A percentile compares a stretch with the other conserved stretches of the same genome.
Evolutionary conservation across 768 basidiomycete species (phyloP).

Genomic region (Suillus spraguei): DNA sequence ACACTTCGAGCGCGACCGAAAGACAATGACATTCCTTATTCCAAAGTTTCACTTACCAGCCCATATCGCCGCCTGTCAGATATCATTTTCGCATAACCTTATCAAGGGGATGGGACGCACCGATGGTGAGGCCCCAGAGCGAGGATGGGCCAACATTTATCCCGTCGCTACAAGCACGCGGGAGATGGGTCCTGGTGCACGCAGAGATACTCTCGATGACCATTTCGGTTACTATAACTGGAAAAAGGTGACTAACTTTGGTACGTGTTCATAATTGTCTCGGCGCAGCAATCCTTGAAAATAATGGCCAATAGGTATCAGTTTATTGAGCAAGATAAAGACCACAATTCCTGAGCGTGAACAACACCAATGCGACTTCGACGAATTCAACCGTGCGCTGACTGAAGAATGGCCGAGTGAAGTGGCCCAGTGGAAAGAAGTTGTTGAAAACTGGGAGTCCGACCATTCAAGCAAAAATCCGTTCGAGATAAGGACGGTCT

Average conservation of each 20-base stretch:
- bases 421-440: no score
- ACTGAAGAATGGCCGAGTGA: no score
- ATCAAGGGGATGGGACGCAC: background rate
- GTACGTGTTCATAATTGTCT: background rate
- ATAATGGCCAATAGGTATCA: no score
- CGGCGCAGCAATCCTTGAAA: no score
- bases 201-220: constrained; percentile 30
- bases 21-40: background rate
- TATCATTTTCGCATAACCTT: background rate
- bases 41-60: constrained; percentile 21
- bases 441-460: no score
- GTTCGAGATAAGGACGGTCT: no score
- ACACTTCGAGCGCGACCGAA: background rate
- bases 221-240: constrained; percentile 16
- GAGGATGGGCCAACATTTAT: constrained; percentile 22
- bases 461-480: no score
- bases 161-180: constrained; percentile 14
- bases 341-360: no score
- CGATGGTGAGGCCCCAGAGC: constrained; percentile 6
- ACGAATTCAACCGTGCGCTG: no score
- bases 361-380: no score
- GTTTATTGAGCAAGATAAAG: no score
- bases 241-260: background rate
- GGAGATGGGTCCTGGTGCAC: constrained; percentile 21
- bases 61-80: background rate